Percentiles rank a stretch among this genome's conserved stretches.
These are phyloP conservation scores for Beverwykella pulmonaria DNA, from an alignment of 495 filamentous ascomycete genomes.

Conservation along the genomic window DNA sequence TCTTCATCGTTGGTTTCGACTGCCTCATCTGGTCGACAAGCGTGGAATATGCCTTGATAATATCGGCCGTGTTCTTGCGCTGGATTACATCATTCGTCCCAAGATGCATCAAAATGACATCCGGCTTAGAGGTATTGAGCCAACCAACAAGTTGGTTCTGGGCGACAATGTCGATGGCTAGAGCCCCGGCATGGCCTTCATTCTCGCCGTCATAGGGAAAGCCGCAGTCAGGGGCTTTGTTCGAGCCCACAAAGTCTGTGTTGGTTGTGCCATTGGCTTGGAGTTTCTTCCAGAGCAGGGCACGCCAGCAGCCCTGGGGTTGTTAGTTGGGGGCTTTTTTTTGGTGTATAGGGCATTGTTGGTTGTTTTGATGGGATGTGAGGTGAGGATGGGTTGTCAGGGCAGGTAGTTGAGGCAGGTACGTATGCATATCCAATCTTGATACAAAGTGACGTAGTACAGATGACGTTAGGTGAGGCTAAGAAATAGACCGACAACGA, in stretches of 20 bases:
- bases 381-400: neutral
- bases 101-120: conserved; percentile 32
- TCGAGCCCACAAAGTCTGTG: conserved; percentile 33
- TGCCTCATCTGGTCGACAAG: conserved; percentile 27
- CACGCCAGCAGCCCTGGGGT: conserved; percentile 33
- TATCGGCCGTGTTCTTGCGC: conserved; percentile 2
- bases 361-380: neutral
- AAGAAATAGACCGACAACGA: too few relatives aligned
- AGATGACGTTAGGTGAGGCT: neutral
- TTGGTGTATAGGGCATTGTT: too few relatives aligned
- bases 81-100: conserved; percentile 33
- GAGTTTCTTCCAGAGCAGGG: conserved; percentile 27
- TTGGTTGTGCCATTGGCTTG: conserved; percentile 17
- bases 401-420: too few relatives aligned
- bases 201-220: conserved; percentile 27
- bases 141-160: conserved; percentile 20
- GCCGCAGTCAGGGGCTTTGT: conserved; percentile 25
- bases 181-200: conserved; percentile 31
- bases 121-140: conserved; percentile 14
- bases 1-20: conserved; percentile 20
- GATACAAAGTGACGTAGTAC: neutral
- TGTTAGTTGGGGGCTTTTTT: conserved; percentile 13
- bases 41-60: conserved; percentile 20
- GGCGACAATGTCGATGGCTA: conserved; percentile 13
- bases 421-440: neutral